Base-by-base conservation (phyloP, 2,329 filamentous ascomycete species). In the Ceratocystis cacaofunesta region DNA sequence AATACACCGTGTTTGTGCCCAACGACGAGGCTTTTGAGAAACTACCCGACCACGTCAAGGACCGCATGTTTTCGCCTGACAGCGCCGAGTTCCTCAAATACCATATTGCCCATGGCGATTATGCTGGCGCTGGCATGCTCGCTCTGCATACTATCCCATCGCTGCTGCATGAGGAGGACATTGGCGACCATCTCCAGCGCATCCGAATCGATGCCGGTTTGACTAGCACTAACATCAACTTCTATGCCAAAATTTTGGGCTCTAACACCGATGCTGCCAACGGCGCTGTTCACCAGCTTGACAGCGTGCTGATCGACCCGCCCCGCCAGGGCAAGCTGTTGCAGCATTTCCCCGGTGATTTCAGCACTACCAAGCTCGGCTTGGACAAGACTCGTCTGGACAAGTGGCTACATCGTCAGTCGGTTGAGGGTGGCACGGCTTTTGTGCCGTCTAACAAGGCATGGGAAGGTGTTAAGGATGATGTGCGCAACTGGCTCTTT, bases 401-500 rank as follows among this genome's bases (percentile, higher is more conserved):
- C 65, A 76, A 85, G 12, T 80, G 79, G 62, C 76, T 87, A 66
- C 78, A 86, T 64, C 78, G 82, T 70, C 77, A 80, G 69, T 71
- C 74, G 19, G 77, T 76, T 44, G 74, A 78, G 1, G 90, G 90
- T 44, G 84, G 85, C 48, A 96, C 91, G 2, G 73, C 94, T 68
- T 95, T 96, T 71, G 88, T 88, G 0, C 91, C 92, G 0, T 84
- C 82, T 58, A 96, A 96, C 79, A 76, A 75, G 3, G 92, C 91
- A n/a, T 96, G 92, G 77, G 72, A 81, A 70, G 83, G 83, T 69
- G 85, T 96, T 0, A 90, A 90, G 0, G 80, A 83, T 0, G 79
- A 74, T 65, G 83, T 87, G 70, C 95, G 92, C 72, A 88, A 85
- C 25, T 96, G 95, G 80, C 79, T 96, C 3, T 96, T 96, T 80